Percentiles rank a stretch among this genome's conserved stretches.
Conservation (phyloP, 805 yeast species). For the Ogataea populi-albae region DNA sequence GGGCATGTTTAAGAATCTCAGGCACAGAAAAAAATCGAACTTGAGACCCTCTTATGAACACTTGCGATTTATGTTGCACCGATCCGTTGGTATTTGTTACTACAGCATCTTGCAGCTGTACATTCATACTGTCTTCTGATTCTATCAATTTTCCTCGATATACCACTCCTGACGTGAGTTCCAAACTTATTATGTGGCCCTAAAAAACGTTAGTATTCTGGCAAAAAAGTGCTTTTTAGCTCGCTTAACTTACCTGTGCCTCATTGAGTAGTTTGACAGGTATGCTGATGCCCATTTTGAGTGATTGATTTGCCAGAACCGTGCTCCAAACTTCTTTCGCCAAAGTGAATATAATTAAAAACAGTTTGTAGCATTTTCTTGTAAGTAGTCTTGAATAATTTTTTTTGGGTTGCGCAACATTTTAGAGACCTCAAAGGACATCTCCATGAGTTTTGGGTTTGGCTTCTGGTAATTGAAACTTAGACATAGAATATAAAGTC, state of each 20-base stretch:
- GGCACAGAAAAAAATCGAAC: constrained; percentile 83
- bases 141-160: constrained; percentile 85
- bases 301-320: background rate
- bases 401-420: constrained; percentile 9
- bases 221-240: background rate
- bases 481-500: no score
- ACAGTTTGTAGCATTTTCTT: no score
- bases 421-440: no score
- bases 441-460: no score
- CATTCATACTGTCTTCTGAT: constrained; percentile 91
- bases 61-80: constrained; percentile 74
- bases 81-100: constrained; percentile 76
- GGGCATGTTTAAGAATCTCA: constrained; percentile 84
- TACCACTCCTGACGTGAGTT: constrained; percentile 78
- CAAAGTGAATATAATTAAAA: background rate
- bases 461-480: no score
- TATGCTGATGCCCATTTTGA: constrained; percentile 60
- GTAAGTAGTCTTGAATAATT: background rate
- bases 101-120: constrained; percentile 77
- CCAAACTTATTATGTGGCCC: constrained; percentile 84
- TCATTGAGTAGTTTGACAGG: constrained; percentile 87
- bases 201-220: constrained; percentile 27
- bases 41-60: constrained; percentile 89
- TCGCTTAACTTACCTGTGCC: constrained; percentile 48
- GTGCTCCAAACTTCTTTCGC: background rate